phyloP scores from a whole-genome alignment of 139 green algal species.

The Chlamydomonas eustigma region DNA sequence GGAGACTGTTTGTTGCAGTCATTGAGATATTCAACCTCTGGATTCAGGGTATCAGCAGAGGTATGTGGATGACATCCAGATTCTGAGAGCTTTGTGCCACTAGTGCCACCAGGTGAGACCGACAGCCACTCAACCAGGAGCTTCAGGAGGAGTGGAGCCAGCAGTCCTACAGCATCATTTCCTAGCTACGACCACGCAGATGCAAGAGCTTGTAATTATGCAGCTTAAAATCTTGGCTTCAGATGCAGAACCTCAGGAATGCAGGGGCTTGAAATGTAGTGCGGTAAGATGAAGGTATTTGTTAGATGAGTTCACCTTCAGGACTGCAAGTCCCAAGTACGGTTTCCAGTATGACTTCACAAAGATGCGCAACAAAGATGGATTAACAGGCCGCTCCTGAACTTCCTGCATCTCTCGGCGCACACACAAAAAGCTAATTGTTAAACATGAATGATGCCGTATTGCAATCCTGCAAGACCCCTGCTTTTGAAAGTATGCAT shows the following conservation, averaged over 20 bases:
- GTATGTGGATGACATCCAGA: not conserved
- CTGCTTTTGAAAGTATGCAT: not conserved
- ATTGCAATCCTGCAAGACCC: not conserved
- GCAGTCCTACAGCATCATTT: slow-evolving; percentile 66
- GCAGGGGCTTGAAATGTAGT: not conserved
- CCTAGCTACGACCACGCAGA: slow-evolving; percentile 28
- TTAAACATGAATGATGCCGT: not conserved
- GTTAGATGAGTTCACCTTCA: slow-evolving; percentile 9
- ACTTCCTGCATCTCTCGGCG: not conserved
- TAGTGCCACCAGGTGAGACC: not conserved
- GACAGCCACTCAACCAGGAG: slow-evolving; percentile 59
- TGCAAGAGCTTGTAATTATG: not conserved
- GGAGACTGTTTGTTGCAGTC: not conserved
- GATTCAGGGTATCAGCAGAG: not conserved
- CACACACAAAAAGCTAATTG: not conserved
- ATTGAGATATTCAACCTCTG: not conserved
- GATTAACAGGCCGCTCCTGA: not conserved
- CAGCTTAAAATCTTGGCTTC: not conserved
- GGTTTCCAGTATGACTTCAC: not conserved
- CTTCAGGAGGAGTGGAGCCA: slow-evolving; percentile 71
- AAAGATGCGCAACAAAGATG: not conserved
- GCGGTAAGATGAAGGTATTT: not conserved
- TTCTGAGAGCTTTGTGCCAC: not conserved
- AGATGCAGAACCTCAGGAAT: not conserved
- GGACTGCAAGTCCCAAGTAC: slow-evolving; percentile 1